A percentile compares a stretch with the other conserved stretches of the same genome.
Conservation (phyloP, 495 filamentous ascomycete genomes). For the Neurospora sp. region DNA sequence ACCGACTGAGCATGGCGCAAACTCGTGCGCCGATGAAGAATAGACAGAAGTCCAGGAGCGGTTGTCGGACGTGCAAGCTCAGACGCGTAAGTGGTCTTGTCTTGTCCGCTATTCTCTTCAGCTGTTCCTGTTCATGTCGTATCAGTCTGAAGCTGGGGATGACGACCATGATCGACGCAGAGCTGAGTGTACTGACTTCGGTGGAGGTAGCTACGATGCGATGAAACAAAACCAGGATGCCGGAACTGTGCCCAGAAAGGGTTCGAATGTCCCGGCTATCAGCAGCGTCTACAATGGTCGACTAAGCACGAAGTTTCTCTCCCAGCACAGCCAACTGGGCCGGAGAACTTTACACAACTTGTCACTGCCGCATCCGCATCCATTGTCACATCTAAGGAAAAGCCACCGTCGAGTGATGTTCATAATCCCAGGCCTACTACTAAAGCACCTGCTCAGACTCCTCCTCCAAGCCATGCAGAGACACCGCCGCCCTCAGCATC, state of each 20-base stretch:
- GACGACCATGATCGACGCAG: neutral
- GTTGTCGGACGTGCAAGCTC: constrained; percentile 24
- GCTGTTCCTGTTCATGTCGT: neutral
- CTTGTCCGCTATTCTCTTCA: neutral
- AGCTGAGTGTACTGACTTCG: neutral
- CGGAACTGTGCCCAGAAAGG: constrained; percentile 21
- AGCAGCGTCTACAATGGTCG: constrained; percentile 27
- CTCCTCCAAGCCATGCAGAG: neutral
- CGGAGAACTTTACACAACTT: constrained; percentile 23
- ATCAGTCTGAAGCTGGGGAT: neutral
- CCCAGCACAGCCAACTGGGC: constrained; percentile 9
- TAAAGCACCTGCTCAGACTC: neutral
- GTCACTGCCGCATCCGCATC: constrained; percentile 23
- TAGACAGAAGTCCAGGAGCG: constrained; percentile 24
- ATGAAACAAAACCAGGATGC: constrained; percentile 22
- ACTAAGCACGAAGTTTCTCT: constrained; percentile 22
- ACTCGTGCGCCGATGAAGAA: constrained; percentile 19
- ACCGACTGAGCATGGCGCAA: neutral
- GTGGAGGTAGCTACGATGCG: constrained; percentile 19
- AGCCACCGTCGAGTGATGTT: neutral
- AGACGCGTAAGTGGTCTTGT: constrained; percentile 16
- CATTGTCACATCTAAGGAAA: constrained; percentile 3
- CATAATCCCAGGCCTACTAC: neutral
- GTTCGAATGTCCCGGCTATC: constrained; percentile 25
- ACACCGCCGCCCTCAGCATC: constrained; percentile 2